Conservation (phyloP, 73 alveolate genomes). For the Durusdinium trenchii region DNA sequence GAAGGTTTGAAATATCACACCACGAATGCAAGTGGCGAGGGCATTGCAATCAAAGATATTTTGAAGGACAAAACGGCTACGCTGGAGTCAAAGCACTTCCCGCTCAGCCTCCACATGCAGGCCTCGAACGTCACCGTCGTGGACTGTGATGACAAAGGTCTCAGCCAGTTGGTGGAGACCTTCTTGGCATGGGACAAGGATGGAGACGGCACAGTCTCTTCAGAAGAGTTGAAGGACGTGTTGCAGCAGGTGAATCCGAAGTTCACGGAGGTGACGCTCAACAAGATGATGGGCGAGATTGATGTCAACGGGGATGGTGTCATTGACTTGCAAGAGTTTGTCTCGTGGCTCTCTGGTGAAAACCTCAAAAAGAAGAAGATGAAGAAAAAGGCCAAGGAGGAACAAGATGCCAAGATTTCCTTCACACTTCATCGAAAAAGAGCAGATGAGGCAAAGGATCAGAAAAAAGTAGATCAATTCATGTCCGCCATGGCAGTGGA, state of each 20-base stretch:
- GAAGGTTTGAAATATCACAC: slow-evolving; percentile 84
- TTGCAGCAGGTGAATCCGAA: slow-evolving; percentile 90
- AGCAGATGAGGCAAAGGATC: slow-evolving; percentile 52
- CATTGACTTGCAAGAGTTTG: slow-evolving; percentile 74
- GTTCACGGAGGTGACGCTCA: slow-evolving; percentile 85
- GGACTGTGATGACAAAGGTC: slow-evolving; percentile 86
- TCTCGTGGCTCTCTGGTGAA: slow-evolving; percentile 89
- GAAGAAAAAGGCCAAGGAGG: slow-evolving; percentile 91
- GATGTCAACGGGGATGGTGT: slow-evolving; percentile 78
- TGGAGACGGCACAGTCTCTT: slow-evolving; percentile 62
- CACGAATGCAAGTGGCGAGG: slow-evolving; percentile 33
- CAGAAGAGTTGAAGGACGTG: slow-evolving; percentile 62
- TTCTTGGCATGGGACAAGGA: slow-evolving; percentile 30
- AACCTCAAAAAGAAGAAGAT: slow-evolving; percentile 65
- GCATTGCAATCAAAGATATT: slow-evolving; percentile 41
- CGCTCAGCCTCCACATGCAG: slow-evolving; percentile 72
- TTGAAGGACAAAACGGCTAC: slow-evolving; percentile 79
- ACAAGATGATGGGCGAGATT: slow-evolving; percentile 67
- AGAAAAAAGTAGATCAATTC: not conserved
- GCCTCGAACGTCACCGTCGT: not conserved
- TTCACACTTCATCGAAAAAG: slow-evolving; percentile 53
- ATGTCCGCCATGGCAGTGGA: not conserved
- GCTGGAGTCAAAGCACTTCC: slow-evolving; percentile 70
- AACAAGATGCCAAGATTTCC: slow-evolving; percentile 52
- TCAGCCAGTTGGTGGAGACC: slow-evolving; percentile 37